Evolutionary conservation across 179 eudicot species (phyloP), one percentile per base, ranked within the genome.

Genomic region (Vitellaria paradoxa): DNA sequence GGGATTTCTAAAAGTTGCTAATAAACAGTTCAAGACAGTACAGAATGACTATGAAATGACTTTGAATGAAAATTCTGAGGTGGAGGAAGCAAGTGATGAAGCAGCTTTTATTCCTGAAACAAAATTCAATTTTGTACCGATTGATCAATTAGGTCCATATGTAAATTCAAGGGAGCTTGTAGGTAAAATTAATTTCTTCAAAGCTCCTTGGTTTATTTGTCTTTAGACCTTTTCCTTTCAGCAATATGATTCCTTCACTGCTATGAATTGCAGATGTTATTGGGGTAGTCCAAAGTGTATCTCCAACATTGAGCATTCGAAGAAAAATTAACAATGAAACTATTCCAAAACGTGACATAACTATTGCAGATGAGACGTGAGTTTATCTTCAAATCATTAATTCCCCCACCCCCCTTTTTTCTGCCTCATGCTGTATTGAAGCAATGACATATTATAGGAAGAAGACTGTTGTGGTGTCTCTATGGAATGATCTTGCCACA

Each of bases 21-120:
- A 96, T 82, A 93, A 94, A 89, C 92, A 87, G 86, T 96, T 84
- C 82, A 96, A 90, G 82, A 92, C 96, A 0, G 92, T 94, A 0
- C 87, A 87, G 12, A 96, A 96, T 88, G 98, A 96, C 80, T 96
- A 96, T 83, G 99, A 96, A 75, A 94, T 96, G 99, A 93, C 88
- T 26, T 77, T 93, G 37, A 96, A 93, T 82, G 99, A 96, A 72
- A 76, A 86, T 73, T 93, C 99, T 49, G 76, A 79, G 73, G 97
- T 96, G 26, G 99, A 92, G 82, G 98, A 91, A 82, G 96, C 88
- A 14, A 81, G 78, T 76, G 89, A 87, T 72, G 99, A 94, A 84
- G 90, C 78, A 1, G 74, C 87, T 40, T 86, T 77, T 74, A 88
- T 96, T 70, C 99, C 99, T 49, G 96, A 93, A 82, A 82, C 90